Conservation (phyloP, 2,329 filamentous ascomycete species). For the Cladorrhinum sp. region DNA sequence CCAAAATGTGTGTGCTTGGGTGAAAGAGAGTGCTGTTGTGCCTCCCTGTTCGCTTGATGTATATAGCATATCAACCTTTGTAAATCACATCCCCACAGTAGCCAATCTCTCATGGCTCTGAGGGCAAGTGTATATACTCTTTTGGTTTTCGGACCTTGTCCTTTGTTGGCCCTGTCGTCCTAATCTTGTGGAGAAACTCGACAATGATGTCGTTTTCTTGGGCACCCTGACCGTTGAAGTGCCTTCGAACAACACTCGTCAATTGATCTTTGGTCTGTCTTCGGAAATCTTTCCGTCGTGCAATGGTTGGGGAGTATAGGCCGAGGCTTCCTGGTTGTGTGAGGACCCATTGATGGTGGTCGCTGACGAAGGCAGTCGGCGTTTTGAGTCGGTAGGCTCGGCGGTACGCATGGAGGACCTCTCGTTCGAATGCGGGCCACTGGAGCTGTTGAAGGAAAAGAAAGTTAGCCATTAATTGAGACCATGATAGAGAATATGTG, state of each 20-base stretch:
- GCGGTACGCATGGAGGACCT: constrained; percentile 71
- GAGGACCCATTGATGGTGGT: constrained; percentile 61
- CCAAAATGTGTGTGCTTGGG: neutral
- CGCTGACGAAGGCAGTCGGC: constrained; percentile 65
- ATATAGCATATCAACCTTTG: constrained; percentile 2
- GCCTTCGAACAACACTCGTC: constrained; percentile 69
- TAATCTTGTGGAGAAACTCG: constrained; percentile 70
- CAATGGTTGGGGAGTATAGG: constrained; percentile 72
- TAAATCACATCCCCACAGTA: neutral
- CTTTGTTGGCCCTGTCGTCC: constrained; percentile 50
- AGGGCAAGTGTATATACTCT: constrained; percentile 19
- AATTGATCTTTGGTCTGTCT: constrained; percentile 71
- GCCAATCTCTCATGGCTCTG: constrained; percentile 15
- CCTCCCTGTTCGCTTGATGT: neutral
- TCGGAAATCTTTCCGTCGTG: constrained; percentile 59
- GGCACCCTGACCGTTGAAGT: constrained; percentile 77
- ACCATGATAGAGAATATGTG: neutral
- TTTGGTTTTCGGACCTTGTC: constrained; percentile 30
- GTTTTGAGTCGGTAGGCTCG: constrained; percentile 69
- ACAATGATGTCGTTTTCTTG: constrained; percentile 82
- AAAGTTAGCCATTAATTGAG: constrained; percentile 1
- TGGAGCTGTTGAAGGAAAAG: constrained; percentile 44
- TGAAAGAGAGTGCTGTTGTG: constrained; percentile 5
- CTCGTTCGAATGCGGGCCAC: constrained; percentile 66
- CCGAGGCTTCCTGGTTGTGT: constrained; percentile 64